These are phyloP conservation scores for Starmerella apis DNA, from an alignment of 805 yeast genomes.

Conservation along the genomic window DNA sequence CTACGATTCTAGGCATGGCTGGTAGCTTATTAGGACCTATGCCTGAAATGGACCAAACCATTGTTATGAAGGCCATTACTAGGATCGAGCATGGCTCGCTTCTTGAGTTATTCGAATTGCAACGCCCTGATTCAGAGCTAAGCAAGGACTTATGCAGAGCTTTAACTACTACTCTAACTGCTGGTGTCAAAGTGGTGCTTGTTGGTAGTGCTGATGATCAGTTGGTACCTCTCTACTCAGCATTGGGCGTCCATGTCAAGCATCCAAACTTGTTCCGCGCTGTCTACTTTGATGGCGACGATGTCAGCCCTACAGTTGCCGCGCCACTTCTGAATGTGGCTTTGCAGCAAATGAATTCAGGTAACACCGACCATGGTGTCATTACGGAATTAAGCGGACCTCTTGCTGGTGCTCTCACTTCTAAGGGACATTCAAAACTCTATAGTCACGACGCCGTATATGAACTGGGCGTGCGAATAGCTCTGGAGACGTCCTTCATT, in stretches of 20 bases:
- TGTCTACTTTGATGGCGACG: constrained; percentile 74
- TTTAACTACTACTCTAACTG: constrained; percentile 49
- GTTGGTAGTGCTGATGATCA: constrained; percentile 92
- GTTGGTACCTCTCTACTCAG: constrained; percentile 82
- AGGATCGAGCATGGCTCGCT: constrained; percentile 82
- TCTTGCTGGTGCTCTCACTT: constrained; percentile 82
- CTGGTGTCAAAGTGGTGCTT: constrained; percentile 67
- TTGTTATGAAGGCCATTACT: constrained; percentile 78
- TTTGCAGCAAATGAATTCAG: constrained; percentile 61
- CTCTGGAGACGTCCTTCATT: constrained; percentile 58
- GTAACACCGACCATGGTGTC: constrained; percentile 75
- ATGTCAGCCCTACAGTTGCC: constrained; percentile 70
- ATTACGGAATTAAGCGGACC: constrained; percentile 70
- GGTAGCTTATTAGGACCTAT: constrained; percentile 92
- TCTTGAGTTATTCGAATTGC: constrained; percentile 79
- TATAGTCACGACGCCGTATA: constrained; percentile 81
- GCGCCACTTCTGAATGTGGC: constrained; percentile 64
- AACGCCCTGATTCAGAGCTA: constrained; percentile 59
- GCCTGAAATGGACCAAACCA: constrained; percentile 74
- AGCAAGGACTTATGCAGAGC: constrained; percentile 62
- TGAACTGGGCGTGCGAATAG: constrained; percentile 62
- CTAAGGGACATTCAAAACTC: constrained; percentile 87
- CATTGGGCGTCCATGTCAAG: constrained; percentile 65
- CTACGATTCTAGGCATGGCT: constrained; percentile 86
- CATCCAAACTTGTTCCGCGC: constrained; percentile 90